Conservation (phyloP, 2,329 filamentous ascomycete genomes). For the Fusarium virguliforme region DNA sequence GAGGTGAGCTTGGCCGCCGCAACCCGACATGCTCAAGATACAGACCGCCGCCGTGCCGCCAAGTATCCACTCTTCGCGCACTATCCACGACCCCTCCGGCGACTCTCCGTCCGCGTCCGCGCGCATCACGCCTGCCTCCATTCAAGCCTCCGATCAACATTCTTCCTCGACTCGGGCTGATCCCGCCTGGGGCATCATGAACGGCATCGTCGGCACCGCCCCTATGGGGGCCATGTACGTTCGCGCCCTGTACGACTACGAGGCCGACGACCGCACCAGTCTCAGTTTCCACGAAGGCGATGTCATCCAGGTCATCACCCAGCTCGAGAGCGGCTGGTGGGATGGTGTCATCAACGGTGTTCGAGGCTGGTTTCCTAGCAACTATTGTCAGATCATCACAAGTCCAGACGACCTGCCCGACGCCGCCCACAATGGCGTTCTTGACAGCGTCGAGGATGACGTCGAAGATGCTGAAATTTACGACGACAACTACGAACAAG, state of each 20-base stretch:
- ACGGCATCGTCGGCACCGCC: constrained; percentile 72
- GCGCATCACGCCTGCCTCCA: constrained; percentile 49
- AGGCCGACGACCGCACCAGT: constrained; percentile 96
- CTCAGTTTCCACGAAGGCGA: constrained; percentile 97
- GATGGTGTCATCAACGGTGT: constrained; percentile 98
- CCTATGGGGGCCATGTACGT: constrained; percentile 86
- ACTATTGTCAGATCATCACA: constrained; percentile 93
- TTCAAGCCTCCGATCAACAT: constrained; percentile 48
- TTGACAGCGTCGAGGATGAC: constrained; percentile 74
- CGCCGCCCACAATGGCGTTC: constrained; percentile 68
- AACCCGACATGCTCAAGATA: constrained; percentile 51
- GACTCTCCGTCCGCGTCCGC: constrained; percentile 51
- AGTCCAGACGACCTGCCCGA: constrained; percentile 82
- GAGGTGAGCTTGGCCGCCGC: constrained; percentile 54
- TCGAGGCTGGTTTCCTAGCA: constrained; percentile 98
- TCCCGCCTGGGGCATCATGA: constrained; percentile 64
- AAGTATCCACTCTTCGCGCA: constrained; percentile 55
- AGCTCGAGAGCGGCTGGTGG: constrained; percentile 99
- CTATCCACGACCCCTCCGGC: constrained; percentile 52
- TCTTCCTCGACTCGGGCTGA: constrained; percentile 48
- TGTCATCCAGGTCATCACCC: constrained; percentile 98
- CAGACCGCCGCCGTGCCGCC: constrained; percentile 53
- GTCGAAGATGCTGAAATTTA: constrained; percentile 76
- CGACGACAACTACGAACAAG: constrained; percentile 78
- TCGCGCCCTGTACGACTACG: constrained; percentile 96